A percentile compares a stretch with the other conserved stretches of the same genome.
Conservation (phyloP, 306 rosid genomes). For the Dalbergia cochinchinensis region DNA sequence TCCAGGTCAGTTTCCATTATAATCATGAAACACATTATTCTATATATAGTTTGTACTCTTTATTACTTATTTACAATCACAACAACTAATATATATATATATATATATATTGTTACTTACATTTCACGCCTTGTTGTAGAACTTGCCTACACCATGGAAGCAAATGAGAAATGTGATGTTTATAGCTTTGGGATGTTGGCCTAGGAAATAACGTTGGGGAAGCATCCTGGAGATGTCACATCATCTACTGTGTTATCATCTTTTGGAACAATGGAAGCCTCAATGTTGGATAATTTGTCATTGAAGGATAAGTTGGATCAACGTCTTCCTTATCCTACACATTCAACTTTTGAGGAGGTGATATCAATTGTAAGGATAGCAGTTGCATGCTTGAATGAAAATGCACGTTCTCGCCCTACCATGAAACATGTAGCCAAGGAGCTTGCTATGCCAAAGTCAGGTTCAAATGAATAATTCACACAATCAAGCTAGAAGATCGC, state of each 20-base stretch:
- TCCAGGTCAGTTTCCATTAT: conserved; percentile 27
- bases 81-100: background rate
- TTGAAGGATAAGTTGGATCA: conserved; percentile 29
- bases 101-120: too few relatives aligned
- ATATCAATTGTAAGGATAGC: background rate
- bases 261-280: background rate
- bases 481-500: too few relatives aligned
- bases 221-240: conserved; percentile 9
- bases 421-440: conserved; percentile 24
- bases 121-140: background rate
- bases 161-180: conserved; percentile 37
- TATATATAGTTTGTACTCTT: background rate
- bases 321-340: background rate
- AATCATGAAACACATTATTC: too few relatives aligned
- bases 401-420: conserved; percentile 22
- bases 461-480: background rate
- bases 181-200: conserved; percentile 38
- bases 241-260: background rate
- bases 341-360: background rate
- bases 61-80: too few relatives aligned
- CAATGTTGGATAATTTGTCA: background rate
- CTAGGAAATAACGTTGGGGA: conserved; percentile 35
- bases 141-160: conserved; percentile 26
- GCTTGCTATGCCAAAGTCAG: background rate
- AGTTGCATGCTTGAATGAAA: conserved; percentile 20